Evolutionary conservation across 73 alveolate species (phyloP), one percentile per base, ranked within the genome.

Genomic region (Effrenium voratum): DNA sequence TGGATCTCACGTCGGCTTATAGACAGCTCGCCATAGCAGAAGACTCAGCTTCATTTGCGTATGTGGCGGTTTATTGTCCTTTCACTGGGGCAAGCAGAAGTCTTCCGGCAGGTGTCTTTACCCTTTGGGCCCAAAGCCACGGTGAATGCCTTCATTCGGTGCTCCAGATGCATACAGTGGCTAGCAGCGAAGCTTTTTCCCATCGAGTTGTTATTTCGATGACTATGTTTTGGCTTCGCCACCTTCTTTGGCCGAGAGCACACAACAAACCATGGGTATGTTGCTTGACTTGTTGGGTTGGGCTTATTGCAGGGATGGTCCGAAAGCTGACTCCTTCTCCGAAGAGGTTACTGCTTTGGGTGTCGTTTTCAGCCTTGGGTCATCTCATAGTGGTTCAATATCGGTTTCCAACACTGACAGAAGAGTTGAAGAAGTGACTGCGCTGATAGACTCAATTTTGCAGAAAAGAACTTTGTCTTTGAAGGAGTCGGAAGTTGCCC

Each of bases 121-220:
- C 88, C 88, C 26, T 77, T 77, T 43, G 88, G 88, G 12, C 45
- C 88, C 44, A 12, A 28, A 44, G 88, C 88, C 26, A 63, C 88
- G 1, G 88, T 77, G 45, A 57, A 52, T 6, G 82, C 60, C n/a
- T 85, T 85, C 66, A 85, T 85, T 5, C 38, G 93, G 1, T 85
- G 93, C 38, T 34, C 93, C 0, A 12, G 93, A 60, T 85, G 93
- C 46, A 43, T 80, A 44, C 91, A 80, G 28, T 80, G 91, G 91
- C 47, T 80, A 0, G 91, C 91, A 0, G 36, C 63, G 0, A 45
- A 4, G 0, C 22, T 34, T 32, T 43, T 80, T 28, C 1, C 91
- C 91, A 0, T 2, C 44, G 19, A 44, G 34, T 0, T 80, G 66
- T n/a, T 80, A 80, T 26, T 80, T 40, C 19, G 91, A 80, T 26